A percentile compares a stretch with the other conserved stretches of the same genome.
These are phyloP conservation scores for Dendrocalamus latiflorus DNA, from an alignment of 202 grass and related monocot species.

Conservation along the genomic window DNA sequence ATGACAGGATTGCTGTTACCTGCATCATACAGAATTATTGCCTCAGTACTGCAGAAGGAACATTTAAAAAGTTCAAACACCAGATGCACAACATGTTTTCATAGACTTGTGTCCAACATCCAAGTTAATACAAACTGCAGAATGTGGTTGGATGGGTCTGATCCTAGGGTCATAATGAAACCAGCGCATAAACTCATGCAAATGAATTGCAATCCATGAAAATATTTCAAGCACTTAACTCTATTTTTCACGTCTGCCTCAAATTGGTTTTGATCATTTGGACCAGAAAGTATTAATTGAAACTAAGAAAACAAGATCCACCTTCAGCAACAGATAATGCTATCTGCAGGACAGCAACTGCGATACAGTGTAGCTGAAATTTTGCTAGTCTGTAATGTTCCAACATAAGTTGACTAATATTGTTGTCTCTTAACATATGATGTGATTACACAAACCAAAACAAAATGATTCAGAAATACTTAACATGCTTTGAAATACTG, in stretches of 20 bases:
- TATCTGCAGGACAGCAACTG: neutral
- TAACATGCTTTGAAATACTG: neutral
- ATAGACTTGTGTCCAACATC: neutral
- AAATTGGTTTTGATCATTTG: slow-evolving; percentile 3
- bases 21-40: slow-evolving; percentile 23
- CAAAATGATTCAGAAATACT: neutral
- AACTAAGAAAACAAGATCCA: neutral
- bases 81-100: neutral
- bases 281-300: neutral
- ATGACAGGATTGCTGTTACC: slow-evolving; percentile 67
- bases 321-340: neutral
- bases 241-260: neutral
- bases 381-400: neutral
- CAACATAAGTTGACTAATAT: neutral
- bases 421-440: neutral
- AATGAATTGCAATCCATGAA: neutral
- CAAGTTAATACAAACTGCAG: neutral
- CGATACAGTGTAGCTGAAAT: neutral
- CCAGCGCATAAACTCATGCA: neutral
- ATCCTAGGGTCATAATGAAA: neutral
- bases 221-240: neutral
- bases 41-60: neutral
- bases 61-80: neutral
- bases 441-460: neutral
- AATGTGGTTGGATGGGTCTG: neutral